Percentiles rank a stretch among this genome's conserved stretches.
phyloP scores from a whole-genome alignment of 805 yeast genomes.

The Pichia paraexigua region DNA sequence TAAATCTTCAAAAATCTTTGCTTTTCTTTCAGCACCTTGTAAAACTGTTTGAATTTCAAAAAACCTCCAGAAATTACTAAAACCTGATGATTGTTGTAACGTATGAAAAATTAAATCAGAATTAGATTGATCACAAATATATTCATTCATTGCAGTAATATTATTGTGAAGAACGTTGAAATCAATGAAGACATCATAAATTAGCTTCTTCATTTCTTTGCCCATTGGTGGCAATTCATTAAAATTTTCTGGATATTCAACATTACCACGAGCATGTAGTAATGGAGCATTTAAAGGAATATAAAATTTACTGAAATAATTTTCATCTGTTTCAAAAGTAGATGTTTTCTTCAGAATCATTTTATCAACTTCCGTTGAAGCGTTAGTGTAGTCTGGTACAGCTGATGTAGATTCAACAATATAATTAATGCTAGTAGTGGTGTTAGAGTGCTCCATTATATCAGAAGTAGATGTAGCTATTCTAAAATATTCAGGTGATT shows the following conservation, averaged over 20 bases:
- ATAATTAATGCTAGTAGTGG: neutral
- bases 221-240: constrained; percentile 12
- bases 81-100: constrained; percentile 14
- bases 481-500: neutral
- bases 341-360: neutral
- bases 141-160: constrained; percentile 13
- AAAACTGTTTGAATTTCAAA: constrained; percentile 20
- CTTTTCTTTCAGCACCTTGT: constrained; percentile 6
- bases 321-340: constrained; percentile 21
- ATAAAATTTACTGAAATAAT: constrained; percentile 16
- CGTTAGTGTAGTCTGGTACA: constrained; percentile 1
- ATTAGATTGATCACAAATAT: constrained; percentile 20
- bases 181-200: constrained; percentile 26
- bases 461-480: neutral
- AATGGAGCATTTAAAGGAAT: constrained; percentile 20
- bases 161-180: constrained; percentile 21
- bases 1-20: neutral
- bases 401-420: neutral
- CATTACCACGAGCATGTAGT: constrained; percentile 15
- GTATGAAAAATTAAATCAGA: constrained; percentile 17
- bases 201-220: constrained; percentile 21
- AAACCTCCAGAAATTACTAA: constrained; percentile 26
- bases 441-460: neutral
- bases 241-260: constrained; percentile 18
- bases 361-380: constrained; percentile 2